Conservation (phyloP, 169 alveolate species). For the Perkinsus olseni region DNA sequence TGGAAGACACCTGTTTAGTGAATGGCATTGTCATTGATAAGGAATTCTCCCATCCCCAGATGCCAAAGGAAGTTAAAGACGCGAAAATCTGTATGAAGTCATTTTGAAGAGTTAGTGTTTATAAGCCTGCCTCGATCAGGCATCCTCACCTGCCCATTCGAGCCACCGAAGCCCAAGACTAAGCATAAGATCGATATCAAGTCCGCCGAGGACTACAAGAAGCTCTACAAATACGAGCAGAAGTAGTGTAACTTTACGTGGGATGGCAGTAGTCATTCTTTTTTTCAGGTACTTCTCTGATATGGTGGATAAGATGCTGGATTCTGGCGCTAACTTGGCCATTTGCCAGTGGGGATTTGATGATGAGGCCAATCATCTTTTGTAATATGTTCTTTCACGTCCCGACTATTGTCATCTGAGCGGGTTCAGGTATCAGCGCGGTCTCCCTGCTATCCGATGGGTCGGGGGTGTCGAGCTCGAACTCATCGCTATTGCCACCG, state of each 20-base stretch:
- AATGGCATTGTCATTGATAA: constrained; percentile 85
- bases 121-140: constrained; percentile 32
- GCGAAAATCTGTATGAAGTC: constrained; percentile 70
- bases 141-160: constrained; percentile 97
- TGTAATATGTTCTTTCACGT: constrained; percentile 9
- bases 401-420: not conserved
- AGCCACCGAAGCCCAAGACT: constrained; percentile 99
- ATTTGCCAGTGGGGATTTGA: constrained; percentile 99
- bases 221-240: constrained; percentile 61
- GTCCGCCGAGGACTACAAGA: constrained; percentile 89
- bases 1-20: constrained; percentile 88
- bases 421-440: not conserved
- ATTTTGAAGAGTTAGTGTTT: not conserved
- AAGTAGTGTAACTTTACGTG: not conserved
- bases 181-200: constrained; percentile 95
- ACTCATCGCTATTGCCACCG: constrained; percentile 97
- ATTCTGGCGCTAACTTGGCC: constrained; percentile 93
- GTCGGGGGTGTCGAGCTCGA: constrained; percentile 99
- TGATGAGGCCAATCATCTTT: constrained; percentile 84
- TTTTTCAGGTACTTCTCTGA: constrained; percentile 78
- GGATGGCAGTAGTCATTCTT: not conserved
- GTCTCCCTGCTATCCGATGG: constrained; percentile 96
- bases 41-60: constrained; percentile 98
- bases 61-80: constrained; percentile 84
- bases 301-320: constrained; percentile 84